Evolutionary conservation across 768 basidiomycete species (phyloP).

Genomic region (Boletales sp.): DNA sequence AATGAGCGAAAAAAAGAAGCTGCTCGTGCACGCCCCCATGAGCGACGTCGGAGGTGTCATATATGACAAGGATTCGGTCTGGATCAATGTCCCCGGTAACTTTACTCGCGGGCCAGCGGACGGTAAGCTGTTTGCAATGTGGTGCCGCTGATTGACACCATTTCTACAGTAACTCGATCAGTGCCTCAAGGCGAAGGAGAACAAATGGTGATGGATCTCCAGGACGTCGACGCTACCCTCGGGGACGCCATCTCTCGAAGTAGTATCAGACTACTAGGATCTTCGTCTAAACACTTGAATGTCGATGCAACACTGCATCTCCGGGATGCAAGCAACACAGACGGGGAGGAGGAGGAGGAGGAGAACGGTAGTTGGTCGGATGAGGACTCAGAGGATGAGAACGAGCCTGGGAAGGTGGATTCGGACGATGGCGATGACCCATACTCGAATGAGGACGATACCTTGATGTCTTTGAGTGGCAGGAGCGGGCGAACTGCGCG

Average conservation of each 20-base stretch:
- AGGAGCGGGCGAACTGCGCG: slow-evolving; percentile 51
- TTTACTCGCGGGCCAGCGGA: slow-evolving; percentile 78
- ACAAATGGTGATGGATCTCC: slow-evolving; percentile 95
- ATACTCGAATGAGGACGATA: slow-evolving; percentile 2
- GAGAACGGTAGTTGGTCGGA: slow-evolving; percentile 15
- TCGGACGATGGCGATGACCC: slow-evolving; percentile 1
- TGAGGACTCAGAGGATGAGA: slow-evolving; percentile 9
- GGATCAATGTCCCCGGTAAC: slow-evolving; percentile 94
- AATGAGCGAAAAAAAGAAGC: slow-evolving; percentile 91
- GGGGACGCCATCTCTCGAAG: slow-evolving; percentile 80
- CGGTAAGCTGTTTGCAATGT: slow-evolving; percentile 37
- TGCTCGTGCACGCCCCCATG: slow-evolving; percentile 96
- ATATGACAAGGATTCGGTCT: slow-evolving; percentile 98
- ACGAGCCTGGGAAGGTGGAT: neutral
- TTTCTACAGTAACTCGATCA: slow-evolving; percentile 53
- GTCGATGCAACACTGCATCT: slow-evolving; percentile 31
- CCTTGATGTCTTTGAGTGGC: neutral
- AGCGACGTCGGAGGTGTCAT: slow-evolving; percentile 95
- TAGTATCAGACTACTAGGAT: slow-evolving; percentile 78
- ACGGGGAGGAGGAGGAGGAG: slow-evolving; percentile 26
- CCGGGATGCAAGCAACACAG: slow-evolving; percentile 36
- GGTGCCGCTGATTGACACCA: neutral
- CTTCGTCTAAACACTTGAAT: slow-evolving; percentile 69
- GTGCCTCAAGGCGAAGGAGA: slow-evolving; percentile 90
- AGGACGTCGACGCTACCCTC: slow-evolving; percentile 79